Conservation (phyloP, 495 filamentous ascomycete species). For the Pyrenula massariospora region DNA sequence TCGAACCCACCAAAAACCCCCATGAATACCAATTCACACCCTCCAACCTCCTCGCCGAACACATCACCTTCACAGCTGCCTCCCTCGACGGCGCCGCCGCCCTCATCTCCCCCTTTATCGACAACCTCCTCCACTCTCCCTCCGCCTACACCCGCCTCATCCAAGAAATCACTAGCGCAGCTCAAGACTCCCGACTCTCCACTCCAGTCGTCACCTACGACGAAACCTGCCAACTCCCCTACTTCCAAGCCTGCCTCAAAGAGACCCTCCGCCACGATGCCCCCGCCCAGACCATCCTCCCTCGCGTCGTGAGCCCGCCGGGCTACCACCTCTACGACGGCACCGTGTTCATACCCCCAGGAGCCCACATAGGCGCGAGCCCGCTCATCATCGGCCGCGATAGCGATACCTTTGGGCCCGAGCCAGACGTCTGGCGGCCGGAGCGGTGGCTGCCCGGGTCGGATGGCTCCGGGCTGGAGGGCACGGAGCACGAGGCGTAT, state of each 20-base stretch:
- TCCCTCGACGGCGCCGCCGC: constrained; percentile 5
- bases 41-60: neutral
- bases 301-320: constrained; percentile 1
- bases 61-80: constrained; percentile 4
- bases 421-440: constrained; percentile 44
- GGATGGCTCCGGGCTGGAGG: constrained; percentile 16
- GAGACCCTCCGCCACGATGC: constrained; percentile 8
- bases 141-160: neutral
- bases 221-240: constrained; percentile 7
- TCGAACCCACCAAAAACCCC: neutral
- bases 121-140: constrained; percentile 2
- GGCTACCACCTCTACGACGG: neutral
- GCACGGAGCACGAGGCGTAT: neutral
- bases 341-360: neutral
- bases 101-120: constrained; percentile 8
- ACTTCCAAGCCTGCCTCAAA: constrained; percentile 9
- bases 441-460: constrained; percentile 46
- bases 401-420: constrained; percentile 17
- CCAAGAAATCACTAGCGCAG: neutral
- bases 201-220: constrained; percentile 6
- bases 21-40: neutral
- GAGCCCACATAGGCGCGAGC: constrained; percentile 3
- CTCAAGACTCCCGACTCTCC: neutral
- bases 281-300: constrained; percentile 7
- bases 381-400: constrained; percentile 5